Conservation (phyloP, 768 basidiomycete species). For the Psilocybe subaeruginosa region DNA sequence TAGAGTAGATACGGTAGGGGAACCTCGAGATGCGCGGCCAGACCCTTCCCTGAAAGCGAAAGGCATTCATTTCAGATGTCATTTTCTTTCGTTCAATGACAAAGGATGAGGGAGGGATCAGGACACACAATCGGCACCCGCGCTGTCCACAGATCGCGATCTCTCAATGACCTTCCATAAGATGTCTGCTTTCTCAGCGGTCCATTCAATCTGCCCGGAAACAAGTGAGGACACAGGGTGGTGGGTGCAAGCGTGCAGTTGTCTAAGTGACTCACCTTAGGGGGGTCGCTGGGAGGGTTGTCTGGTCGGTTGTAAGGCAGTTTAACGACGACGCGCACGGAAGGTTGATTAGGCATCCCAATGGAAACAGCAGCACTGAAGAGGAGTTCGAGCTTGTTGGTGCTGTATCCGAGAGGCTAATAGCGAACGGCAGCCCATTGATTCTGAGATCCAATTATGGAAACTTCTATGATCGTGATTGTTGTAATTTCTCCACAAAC, state of each 20-base stretch:
- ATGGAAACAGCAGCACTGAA: neutral
- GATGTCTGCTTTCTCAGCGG: conserved; percentile 78
- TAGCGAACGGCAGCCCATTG: conserved; percentile 2
- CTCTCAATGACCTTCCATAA: conserved; percentile 88
- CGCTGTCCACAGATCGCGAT: conserved; percentile 71
- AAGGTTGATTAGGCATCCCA: conserved; percentile 33
- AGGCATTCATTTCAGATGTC: neutral
- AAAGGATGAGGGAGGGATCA: neutral
- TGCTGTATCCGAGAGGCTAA: neutral
- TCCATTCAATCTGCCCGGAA: conserved; percentile 79
- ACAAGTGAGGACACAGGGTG: neutral
- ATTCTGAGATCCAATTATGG: neutral
- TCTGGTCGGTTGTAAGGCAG: conserved; percentile 82
- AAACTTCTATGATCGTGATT: neutral
- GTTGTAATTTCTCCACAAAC: no score
- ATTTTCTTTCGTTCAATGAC: neutral
- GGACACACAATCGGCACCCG: conserved; percentile 77
- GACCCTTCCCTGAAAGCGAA: conserved; percentile 69
- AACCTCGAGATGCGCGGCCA: conserved; percentile 78
- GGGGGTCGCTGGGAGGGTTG: conserved; percentile 65
- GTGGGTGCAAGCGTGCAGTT: conserved; percentile 9
- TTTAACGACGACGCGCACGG: conserved; percentile 75
- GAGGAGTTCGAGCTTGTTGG: neutral
- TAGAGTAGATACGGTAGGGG: conserved; percentile 86
- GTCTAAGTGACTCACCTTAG: conserved; percentile 52